Conservation (phyloP, 2,329 filamentous ascomycete species). For the Pseudonectria buxi region DNA sequence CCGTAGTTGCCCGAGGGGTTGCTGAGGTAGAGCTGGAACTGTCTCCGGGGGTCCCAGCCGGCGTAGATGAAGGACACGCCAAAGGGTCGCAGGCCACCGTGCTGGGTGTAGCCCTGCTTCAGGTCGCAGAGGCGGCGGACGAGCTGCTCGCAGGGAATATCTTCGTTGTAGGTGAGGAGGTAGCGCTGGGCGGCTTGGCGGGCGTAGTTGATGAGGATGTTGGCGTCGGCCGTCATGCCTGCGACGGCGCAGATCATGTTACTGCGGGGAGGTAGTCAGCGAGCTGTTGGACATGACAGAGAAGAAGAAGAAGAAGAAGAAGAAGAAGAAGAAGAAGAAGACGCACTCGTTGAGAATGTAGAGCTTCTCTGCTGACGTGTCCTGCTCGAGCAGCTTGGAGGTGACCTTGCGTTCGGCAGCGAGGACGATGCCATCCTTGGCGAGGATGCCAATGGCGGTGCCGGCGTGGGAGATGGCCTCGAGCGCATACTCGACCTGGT, state of each 20-base stretch:
- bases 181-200: constrained; percentile 95
- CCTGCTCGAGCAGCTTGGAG: constrained; percentile 97
- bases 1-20: constrained; percentile 99
- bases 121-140: constrained; percentile 94
- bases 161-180: constrained; percentile 98
- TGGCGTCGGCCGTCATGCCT: constrained; percentile 98
- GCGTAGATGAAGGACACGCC: constrained; percentile 99
- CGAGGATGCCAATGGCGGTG: constrained; percentile 91
- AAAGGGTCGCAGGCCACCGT: constrained; percentile 95
- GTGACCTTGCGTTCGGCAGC: constrained; percentile 98
- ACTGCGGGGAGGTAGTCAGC: constrained; percentile 40
- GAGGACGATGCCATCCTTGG: constrained; percentile 96
- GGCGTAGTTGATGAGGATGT: constrained; percentile 99
- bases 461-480: constrained; percentile 98
- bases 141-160: constrained; percentile 98
- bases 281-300: not conserved
- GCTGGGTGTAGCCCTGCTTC: constrained; percentile 98
- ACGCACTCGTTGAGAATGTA: constrained; percentile 96
- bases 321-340: not conserved
- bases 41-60: constrained; percentile 88
- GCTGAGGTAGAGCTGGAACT: constrained; percentile 99
- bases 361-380: constrained; percentile 99
- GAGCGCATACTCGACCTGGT: constrained; percentile 98
- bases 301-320: not conserved
- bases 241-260: constrained; percentile 99